Percentiles rank a stretch among this genome's conserved stretches.
phyloP scores from a whole-genome alignment of 331 rosid genomes.

The Stylosanthes scabra region DNA sequence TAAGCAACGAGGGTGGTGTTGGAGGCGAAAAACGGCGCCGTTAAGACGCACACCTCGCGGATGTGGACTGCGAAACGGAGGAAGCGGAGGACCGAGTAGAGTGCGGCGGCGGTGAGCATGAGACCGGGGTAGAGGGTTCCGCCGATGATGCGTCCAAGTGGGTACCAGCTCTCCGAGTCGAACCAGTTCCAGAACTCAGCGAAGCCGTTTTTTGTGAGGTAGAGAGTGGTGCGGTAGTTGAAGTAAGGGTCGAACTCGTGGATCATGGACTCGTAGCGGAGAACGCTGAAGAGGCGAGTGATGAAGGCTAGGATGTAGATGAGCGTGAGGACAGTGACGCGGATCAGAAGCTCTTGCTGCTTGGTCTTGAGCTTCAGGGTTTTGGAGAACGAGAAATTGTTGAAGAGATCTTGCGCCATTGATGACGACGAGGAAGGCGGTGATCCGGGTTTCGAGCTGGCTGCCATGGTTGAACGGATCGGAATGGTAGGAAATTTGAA shows the following conservation, averaged over 20 bases:
- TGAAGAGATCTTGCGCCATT: conserved; percentile 56
- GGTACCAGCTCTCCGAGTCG: conserved; percentile 97
- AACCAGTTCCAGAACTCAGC: conserved; percentile 99
- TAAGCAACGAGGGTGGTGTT: conserved; percentile 91
- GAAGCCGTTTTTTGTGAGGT: conserved; percentile 79
- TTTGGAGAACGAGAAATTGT: conserved; percentile 51
- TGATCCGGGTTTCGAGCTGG: conserved; percentile 40
- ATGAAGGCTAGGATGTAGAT: conserved; percentile 91
- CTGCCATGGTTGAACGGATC: conserved; percentile 45
- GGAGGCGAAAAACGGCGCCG: conserved; percentile 97
- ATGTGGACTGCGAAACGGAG: conserved; percentile 88
- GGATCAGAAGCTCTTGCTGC: conserved; percentile 95
- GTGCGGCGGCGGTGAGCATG: conserved; percentile 92
- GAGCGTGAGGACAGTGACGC: conserved; percentile 69
- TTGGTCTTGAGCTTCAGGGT: conserved; percentile 83
- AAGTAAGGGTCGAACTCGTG: conserved; percentile 98
- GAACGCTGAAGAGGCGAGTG: conserved; percentile 94
- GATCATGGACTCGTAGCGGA: conserved; percentile 98
- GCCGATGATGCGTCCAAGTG: conserved; percentile 91
- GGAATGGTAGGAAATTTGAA: neutral
- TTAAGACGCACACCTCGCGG: conserved; percentile 95
- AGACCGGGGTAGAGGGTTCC: conserved; percentile 98
- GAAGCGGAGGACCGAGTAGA: conserved; percentile 68
- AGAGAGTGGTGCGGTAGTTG: conserved; percentile 96
- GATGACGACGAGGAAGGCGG: neutral